phyloP scores from a whole-genome alignment of 805 yeast species.

The Yamadazyma sp. region DNA sequence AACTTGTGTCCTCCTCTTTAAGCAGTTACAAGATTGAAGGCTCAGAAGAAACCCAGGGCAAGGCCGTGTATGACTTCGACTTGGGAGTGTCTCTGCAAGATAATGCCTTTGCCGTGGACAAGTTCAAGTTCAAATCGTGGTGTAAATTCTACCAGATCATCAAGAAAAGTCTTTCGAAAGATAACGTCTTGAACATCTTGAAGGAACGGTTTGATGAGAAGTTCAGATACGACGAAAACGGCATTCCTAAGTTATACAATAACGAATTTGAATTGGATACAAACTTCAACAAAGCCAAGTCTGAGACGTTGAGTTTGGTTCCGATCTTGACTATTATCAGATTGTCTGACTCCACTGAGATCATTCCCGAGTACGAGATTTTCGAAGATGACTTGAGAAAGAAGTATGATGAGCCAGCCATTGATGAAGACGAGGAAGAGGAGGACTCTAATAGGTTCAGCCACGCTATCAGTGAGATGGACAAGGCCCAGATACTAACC shows the following conservation, averaged over 20 bases:
- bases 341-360: conserved; percentile 50
- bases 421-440: conserved; percentile 21
- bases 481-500: conserved; percentile 54
- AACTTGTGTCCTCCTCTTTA: conserved; percentile 10
- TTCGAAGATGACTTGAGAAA: conserved; percentile 25
- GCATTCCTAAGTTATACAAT: conserved; percentile 80
- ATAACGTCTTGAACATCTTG: conserved; percentile 60
- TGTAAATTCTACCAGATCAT: conserved; percentile 53
- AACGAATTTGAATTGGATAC: conserved; percentile 70
- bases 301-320: conserved; percentile 53
- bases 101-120: conserved; percentile 41
- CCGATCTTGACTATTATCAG: conserved; percentile 61
- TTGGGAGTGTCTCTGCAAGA: conserved; percentile 54
- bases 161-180: conserved; percentile 64
- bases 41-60: no score
- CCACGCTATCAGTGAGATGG: conserved; percentile 55
- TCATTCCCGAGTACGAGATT: conserved; percentile 58
- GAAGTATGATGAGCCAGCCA: conserved; percentile 21
- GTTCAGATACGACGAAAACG: conserved; percentile 81
- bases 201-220: conserved; percentile 79
- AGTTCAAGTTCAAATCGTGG: conserved; percentile 65
- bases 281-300: conserved; percentile 60
- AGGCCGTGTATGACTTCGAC: conserved; percentile 60
- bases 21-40: conserved; percentile 20
- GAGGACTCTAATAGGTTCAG: conserved; percentile 46